Base-by-base conservation (phyloP, 176 grass and related monocot genomes). In the Rhynchospora tenuis region DNA sequence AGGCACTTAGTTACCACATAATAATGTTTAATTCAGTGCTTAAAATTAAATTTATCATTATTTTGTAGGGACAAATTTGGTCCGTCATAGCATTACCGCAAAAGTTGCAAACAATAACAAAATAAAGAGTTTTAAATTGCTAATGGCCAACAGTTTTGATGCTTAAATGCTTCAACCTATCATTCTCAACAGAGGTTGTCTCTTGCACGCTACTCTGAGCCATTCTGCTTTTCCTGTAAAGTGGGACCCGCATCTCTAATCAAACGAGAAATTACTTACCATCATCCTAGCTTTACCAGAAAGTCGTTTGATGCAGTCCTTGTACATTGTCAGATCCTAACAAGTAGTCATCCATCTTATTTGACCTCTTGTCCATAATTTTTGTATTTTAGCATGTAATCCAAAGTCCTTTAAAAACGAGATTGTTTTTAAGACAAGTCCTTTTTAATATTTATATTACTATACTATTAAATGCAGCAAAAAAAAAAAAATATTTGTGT, bases 101-200 rank as follows among this genome's bases (percentile, higher is more conserved):
- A 27, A 28, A 74, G 46, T 52, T 46, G 47, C 9, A 73, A 48
- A 45, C 46, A 74, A 74, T 15, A 26, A 74, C 1, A 61, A 61
- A 24, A 48, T 52, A 82, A 82, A 46, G 42, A 51, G 9, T 23
- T 44, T 48, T 64, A 82, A 82, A 51, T 50, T 82, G 79, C n/a
- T 66, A 82, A 82, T 82, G 79, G 79, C 83, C 68, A 67, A 73
- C 57, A 76, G 29, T 77, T 45, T 1, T 55, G 28, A 81, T 58
- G 68, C 47, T 62, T 87, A 87, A 85, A 64, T 85, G 85, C 80
- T 71, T 73, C 77, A 62, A 80, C 71, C 86, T 65, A 86, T 86
- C 86, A 86, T 90, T 82, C 80, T 79, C 57, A 75, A 70, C 28
- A 66, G 85, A 85, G 88, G 84, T 44, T 83, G 58, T 83, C 73